Conservation (phyloP, 768 basidiomycete species). For the Leucocoprinus leucothites region DNA sequence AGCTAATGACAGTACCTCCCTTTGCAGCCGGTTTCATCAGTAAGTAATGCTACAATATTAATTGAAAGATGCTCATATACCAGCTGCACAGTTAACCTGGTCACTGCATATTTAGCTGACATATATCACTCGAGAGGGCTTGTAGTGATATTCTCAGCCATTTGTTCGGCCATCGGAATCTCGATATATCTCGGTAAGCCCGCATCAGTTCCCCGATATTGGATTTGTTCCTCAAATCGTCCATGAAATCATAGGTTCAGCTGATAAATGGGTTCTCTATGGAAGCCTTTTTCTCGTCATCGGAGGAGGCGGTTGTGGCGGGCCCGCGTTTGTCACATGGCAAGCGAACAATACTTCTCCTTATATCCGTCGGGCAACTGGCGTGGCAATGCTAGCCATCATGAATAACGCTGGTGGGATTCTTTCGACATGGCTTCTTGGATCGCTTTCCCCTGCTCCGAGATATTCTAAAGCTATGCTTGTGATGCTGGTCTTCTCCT, state of each 20-base stretch:
- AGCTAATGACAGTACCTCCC: conserved; percentile 40
- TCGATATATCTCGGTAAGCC: conserved; percentile 35
- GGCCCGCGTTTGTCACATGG: neutral
- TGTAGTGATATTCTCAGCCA: conserved; percentile 28
- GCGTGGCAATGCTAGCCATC: conserved; percentile 33
- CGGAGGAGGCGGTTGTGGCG: neutral
- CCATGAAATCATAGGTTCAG: neutral
- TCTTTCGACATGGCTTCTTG: conserved; percentile 39
- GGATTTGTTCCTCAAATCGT: conserved; percentile 16
- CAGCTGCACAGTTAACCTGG: conserved; percentile 28
- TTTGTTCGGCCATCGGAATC: conserved; percentile 30
- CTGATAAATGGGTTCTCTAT: neutral
- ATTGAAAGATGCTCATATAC: neutral
- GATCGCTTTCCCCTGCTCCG: conserved; percentile 2
- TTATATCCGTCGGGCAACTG: conserved; percentile 26
- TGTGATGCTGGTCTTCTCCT: conserved; percentile 17
- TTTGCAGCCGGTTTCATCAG: conserved; percentile 31
- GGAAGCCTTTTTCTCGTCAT: neutral
- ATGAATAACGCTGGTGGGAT: conserved; percentile 37
- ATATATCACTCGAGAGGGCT: conserved; percentile 32
- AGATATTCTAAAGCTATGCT: neutral
- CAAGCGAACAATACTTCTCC: neutral
- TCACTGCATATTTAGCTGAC: conserved; percentile 34
- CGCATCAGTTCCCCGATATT: neutral
- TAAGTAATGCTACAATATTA: conserved; percentile 12